Conservation (phyloP, 257 asterid species). For the Solanum sejunctum region DNA sequence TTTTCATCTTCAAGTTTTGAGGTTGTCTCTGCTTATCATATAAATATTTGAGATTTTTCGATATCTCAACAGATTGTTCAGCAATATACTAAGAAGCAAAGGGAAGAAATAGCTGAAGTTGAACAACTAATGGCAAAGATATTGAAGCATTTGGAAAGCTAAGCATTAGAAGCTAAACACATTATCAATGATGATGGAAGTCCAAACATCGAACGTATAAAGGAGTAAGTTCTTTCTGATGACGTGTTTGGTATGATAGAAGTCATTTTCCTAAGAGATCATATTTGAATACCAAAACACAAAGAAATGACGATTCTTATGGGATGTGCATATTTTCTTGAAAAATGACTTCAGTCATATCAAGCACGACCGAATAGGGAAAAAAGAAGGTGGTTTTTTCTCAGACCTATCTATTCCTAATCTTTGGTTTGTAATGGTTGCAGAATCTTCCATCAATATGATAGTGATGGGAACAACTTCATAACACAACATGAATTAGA, state of each 20-base stretch:
- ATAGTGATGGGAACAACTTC: conserved; percentile 4
- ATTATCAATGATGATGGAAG: conserved; percentile 17
- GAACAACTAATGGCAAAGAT: conserved; percentile 26
- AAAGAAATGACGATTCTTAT: background rate
- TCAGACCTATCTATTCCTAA: background rate
- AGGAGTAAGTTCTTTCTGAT: conserved; percentile 5
- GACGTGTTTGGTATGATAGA: background rate
- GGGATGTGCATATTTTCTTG: background rate
- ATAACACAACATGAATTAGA: conserved; percentile 28
- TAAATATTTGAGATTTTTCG: background rate
- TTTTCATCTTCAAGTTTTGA: background rate
- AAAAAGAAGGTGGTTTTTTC: background rate
- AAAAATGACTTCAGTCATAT: background rate
- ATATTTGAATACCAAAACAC: background rate
- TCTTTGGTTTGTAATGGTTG: background rate
- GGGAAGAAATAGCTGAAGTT: conserved; percentile 8
- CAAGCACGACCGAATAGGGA: background rate
- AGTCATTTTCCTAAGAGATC: background rate
- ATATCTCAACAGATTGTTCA: conserved; percentile 6
- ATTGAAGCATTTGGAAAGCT: conserved; percentile 16
- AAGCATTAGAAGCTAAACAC: conserved; percentile 15
- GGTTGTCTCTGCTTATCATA: background rate
- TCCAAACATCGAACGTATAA: conserved; percentile 19
- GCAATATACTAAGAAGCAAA: conserved; percentile 10
- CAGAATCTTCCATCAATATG: conserved; percentile 37